phyloP scores from a whole-genome alignment of 768 basidiomycete species.

The Candolleomyces efflorescens region DNA sequence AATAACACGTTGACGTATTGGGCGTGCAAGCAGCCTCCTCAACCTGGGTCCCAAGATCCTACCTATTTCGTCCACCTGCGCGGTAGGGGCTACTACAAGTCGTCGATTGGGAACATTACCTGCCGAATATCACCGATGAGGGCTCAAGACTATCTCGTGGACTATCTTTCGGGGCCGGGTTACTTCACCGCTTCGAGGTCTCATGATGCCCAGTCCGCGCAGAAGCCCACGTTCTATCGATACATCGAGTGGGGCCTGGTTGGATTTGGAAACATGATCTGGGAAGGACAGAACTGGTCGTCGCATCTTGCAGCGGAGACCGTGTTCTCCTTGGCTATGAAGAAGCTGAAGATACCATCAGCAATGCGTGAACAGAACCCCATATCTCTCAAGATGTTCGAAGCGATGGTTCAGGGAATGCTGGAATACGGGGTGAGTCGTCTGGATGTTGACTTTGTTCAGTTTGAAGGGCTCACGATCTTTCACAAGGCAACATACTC shows the following conservation, averaged over 20 bases:
- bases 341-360: conserved; percentile 9
- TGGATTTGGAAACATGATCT: neutral
- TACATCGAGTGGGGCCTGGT: conserved; percentile 3
- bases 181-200: neutral
- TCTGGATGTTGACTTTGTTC: too few species aligned
- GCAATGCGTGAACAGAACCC: neutral
- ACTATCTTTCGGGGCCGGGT: conserved; percentile 8
- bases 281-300: neutral
- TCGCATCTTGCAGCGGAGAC: neutral
- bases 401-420: conserved; percentile 21
- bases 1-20: conserved; percentile 8
- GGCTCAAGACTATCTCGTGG: conserved; percentile 15
- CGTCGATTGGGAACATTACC: conserved; percentile 14
- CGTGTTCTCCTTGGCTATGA: conserved; percentile 16
- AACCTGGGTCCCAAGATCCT: neutral
- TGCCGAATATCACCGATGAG: conserved; percentile 15
- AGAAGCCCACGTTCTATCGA: neutral
- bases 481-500: too few species aligned
- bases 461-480: too few species aligned
- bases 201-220: neutral
- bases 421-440: conserved; percentile 6
- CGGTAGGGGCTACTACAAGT: conserved; percentile 5
- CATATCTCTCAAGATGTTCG: conserved; percentile 14
- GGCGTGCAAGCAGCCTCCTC: conserved; percentile 11
- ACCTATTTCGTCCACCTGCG: conserved; percentile 13